Evolutionary conservation across 768 basidiomycete species (phyloP), one percentile per base, ranked within the genome.

Genomic region (Boletus sensibilis): DNA sequence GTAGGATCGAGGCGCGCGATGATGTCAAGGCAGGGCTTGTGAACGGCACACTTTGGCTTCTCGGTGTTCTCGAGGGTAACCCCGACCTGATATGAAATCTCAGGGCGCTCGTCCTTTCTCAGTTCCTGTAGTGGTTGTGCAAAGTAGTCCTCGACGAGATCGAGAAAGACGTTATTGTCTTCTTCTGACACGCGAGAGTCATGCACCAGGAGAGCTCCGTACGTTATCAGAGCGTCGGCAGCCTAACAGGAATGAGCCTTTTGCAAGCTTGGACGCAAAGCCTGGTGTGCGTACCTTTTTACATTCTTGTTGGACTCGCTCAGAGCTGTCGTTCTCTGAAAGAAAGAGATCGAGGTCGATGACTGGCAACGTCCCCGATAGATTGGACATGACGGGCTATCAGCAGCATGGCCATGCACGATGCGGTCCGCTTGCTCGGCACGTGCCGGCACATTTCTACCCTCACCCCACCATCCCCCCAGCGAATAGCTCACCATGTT

Each of bases 11-110:
- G 78, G 3, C 76, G 76, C 49, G 82, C 82, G 61, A 98, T 98
- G 56, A 98, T 79, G 39, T 78, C 77, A 40, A 92, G 79, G 68
- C 95, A 98, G 12, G 90, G 85, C 46, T 90, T 87, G 66, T 94
- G 82, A 11, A 84, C 86, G 5, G 91, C 89, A 69, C 91, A 93
- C 69, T 85, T 90, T 37, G 89, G 88, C 65, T 92, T 93, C 75
- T 97, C 95, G 2, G 94, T 98, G 71, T 95, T 94, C 74, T 95
- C 93, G n/a, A 96, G 83, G 5, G 94, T 97, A 5, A 94, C 93
- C 2, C 95, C 94, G 40, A 93, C 86, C 73, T 98, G 95, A 72
- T 93, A 98, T 53, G 89, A 85, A 12, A 92, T 75, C 62, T 97
- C 92, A 0, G 92, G 92, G 18, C 86, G 83, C 68, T 92, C 87